These are phyloP conservation scores for Rubia occidens DNA, from an alignment of 305 asterid genomes.

Conservation along the genomic window DNA sequence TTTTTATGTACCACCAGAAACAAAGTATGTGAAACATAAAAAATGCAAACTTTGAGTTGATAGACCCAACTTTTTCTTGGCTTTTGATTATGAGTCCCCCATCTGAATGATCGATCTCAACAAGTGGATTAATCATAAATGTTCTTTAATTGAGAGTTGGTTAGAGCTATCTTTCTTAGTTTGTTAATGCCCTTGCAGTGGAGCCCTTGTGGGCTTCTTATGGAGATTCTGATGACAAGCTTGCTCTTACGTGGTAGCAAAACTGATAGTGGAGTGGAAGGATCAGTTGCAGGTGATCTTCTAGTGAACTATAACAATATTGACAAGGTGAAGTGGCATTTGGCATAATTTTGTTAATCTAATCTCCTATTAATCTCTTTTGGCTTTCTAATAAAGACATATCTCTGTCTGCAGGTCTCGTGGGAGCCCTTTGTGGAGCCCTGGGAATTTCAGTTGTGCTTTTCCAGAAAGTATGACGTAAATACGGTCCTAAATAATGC, in stretches of 20 bases:
- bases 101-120: not conserved
- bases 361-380: slow-evolving; percentile 5
- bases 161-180: slow-evolving; percentile 7
- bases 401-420: slow-evolving; percentile 43
- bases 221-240: slow-evolving; percentile 58
- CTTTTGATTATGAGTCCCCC: not conserved
- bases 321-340: slow-evolving; percentile 56
- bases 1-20: not conserved
- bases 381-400: not conserved
- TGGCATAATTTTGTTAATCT: not conserved
- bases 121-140: not conserved
- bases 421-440: slow-evolving; percentile 98
- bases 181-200: slow-evolving; percentile 30
- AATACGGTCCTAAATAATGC: slow-evolving; percentile 54
- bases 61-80: not conserved
- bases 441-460: slow-evolving; percentile 60
- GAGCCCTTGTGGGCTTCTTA: slow-evolving; percentile 79
- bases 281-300: slow-evolving; percentile 57
- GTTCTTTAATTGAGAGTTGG: not conserved
- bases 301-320: slow-evolving; percentile 85
- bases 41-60: not conserved
- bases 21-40: not conserved
- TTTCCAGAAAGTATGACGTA: slow-evolving; percentile 48
- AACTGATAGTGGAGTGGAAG: slow-evolving; percentile 45
- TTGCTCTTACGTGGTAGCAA: slow-evolving; percentile 32